Conservation (phyloP, 2,329 filamentous ascomycete genomes). For the Botryotinia convoluta region DNA sequence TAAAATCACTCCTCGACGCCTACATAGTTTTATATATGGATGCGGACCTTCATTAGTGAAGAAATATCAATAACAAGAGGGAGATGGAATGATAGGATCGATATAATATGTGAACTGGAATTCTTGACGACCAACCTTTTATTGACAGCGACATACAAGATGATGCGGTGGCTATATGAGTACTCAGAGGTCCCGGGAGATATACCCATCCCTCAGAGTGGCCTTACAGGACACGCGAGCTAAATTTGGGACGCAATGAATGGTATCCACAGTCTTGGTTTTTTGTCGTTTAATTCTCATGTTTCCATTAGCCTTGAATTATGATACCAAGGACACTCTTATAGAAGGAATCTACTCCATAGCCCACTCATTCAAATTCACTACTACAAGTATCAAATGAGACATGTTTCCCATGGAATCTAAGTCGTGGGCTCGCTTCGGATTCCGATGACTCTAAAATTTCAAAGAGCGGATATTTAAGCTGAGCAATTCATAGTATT, state of each 20-base stretch:
- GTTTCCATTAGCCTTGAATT: background rate
- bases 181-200: background rate
- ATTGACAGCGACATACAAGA: background rate
- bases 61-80: background rate
- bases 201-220: background rate
- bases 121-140: background rate
- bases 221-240: background rate
- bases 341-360: background rate
- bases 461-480: background rate
- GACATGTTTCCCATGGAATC: background rate
- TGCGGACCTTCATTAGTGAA: background rate
- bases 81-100: background rate
- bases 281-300: background rate
- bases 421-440: accelerated
- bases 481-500: background rate
- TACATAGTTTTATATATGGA: background rate
- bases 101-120: accelerated
- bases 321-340: background rate
- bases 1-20: accelerated
- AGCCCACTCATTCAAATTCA: background rate
- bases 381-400: background rate
- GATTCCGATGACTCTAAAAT: background rate
- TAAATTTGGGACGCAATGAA: background rate
- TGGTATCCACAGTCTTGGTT: background rate
- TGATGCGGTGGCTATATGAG: background rate